phyloP scores from a whole-genome alignment of 805 yeast species.

The Soucietia sequanensis region DNA sequence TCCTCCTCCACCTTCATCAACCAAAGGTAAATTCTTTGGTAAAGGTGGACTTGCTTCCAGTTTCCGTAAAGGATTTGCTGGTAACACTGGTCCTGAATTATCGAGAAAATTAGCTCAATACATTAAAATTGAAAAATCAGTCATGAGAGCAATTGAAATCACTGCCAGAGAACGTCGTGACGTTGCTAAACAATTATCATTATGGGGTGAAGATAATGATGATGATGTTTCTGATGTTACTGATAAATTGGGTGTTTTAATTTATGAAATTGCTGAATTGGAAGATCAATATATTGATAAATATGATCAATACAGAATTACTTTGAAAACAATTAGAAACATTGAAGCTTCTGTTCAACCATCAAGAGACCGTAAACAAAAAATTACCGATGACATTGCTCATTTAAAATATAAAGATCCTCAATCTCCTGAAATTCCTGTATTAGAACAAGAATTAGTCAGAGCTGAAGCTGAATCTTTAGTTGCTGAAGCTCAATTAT shows the following conservation, averaged over 20 bases:
- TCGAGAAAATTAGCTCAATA: slow-evolving; percentile 70
- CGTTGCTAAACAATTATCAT: slow-evolving; percentile 76
- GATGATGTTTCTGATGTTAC: slow-evolving; percentile 85
- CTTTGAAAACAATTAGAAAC: slow-evolving; percentile 77
- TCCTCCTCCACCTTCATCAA: slow-evolving; percentile 91
- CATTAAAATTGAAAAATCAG: slow-evolving; percentile 80
- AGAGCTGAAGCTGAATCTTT: slow-evolving; percentile 90
- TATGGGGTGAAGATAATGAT: slow-evolving; percentile 87
- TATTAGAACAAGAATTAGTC: slow-evolving; percentile 84
- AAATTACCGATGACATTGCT: slow-evolving; percentile 83
- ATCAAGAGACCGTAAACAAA: slow-evolving; percentile 80
- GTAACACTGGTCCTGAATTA: slow-evolving; percentile 77
- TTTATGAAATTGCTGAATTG: slow-evolving; percentile 80
- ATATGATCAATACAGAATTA: slow-evolving; percentile 82
- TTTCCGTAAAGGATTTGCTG: slow-evolving; percentile 73
- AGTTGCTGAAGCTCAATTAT: slow-evolving; percentile 89
- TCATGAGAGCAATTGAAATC: slow-evolving; percentile 74
- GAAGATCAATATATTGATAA: slow-evolving; percentile 86
- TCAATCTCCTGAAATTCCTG: slow-evolving; percentile 74
- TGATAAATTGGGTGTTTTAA: slow-evolving; percentile 80
- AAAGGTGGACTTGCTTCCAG: slow-evolving; percentile 62
- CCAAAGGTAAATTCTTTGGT: slow-evolving; percentile 90
- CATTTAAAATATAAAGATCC: slow-evolving; percentile 83
- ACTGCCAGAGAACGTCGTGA: slow-evolving; percentile 76
- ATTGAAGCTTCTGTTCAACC: slow-evolving; percentile 89